Evolutionary conservation across 1,284 basidiomycete genomes (phyloP).

Genomic region (Trametes hirsuta): DNA sequence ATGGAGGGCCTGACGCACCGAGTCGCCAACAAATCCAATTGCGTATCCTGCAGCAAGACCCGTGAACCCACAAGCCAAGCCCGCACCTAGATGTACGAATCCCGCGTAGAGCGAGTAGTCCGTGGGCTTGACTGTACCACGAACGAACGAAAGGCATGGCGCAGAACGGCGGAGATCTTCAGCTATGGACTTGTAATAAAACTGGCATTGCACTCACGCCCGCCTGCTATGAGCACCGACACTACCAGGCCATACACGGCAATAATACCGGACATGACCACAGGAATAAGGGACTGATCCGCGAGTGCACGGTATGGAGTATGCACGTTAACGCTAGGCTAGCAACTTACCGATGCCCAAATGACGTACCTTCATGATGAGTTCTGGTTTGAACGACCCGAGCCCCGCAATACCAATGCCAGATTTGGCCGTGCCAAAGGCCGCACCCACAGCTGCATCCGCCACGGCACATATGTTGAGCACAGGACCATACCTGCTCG

Average conservation of each 20-base stretch:
- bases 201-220: slow-evolving; percentile 44
- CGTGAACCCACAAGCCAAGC: slow-evolving; percentile 89
- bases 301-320: not conserved
- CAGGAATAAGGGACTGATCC: slow-evolving; percentile 84
- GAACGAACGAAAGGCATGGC: not conserved
- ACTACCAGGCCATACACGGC: slow-evolving; percentile 72
- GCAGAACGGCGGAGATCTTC: slow-evolving; percentile 20
- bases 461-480: not conserved
- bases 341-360: not conserved
- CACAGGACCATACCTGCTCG: not conserved
- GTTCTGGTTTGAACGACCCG: slow-evolving; percentile 92
- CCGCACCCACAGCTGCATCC: slow-evolving; percentile 83
- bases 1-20: slow-evolving; percentile 54
- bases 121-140: slow-evolving; percentile 58
- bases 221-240: slow-evolving; percentile 69
- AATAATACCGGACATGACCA: slow-evolving; percentile 84
- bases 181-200: not conserved
- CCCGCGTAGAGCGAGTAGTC: slow-evolving; percentile 82
- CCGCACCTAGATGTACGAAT: slow-evolving; percentile 94
- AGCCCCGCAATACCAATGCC: slow-evolving; percentile 98
- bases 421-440: slow-evolving; percentile 96
- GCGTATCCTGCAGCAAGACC: slow-evolving; percentile 97
- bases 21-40: slow-evolving; percentile 96
- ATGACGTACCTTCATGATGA: slow-evolving; percentile 91
- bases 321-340: not conserved